These are phyloP conservation scores for Colletotrichum sp. DNA, from an alignment of 2,329 filamentous ascomycete species.

Conservation along the genomic window DNA sequence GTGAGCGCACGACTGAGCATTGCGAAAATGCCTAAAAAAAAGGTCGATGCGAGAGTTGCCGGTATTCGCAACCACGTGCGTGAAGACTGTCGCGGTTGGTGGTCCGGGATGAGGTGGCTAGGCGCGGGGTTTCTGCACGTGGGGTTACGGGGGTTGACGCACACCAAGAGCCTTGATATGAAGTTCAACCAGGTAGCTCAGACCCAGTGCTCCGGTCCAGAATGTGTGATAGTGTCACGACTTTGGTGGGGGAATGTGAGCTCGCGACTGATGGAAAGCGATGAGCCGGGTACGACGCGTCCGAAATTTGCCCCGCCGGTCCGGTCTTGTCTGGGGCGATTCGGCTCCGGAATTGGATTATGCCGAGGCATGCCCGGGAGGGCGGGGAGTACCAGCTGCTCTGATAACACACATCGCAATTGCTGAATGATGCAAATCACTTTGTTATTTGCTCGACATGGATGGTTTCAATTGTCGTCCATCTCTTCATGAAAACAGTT, in stretches of 20 bases:
- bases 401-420: background rate
- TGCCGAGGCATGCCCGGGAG: constrained; percentile 6
- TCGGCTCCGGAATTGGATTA: background rate
- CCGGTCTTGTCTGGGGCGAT: background rate
- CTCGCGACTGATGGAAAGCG: background rate
- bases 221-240: background rate
- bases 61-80: background rate
- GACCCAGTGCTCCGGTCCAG: background rate
- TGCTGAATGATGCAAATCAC: background rate
- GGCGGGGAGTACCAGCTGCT: background rate
- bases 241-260: background rate
- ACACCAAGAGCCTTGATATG: background rate
- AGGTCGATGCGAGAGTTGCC: background rate
- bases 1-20: background rate
- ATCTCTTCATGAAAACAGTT: background rate
- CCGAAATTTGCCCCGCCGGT: background rate
- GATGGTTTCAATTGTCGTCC: background rate
- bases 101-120: background rate
- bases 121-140: background rate
- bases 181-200: background rate
- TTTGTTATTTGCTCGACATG: background rate
- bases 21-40: background rate
- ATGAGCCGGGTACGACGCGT: background rate
- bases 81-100: background rate
- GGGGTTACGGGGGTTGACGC: background rate